phyloP scores from a whole-genome alignment of 352 stramenopile genomes.

The Phytophthora ohioensis region DNA sequence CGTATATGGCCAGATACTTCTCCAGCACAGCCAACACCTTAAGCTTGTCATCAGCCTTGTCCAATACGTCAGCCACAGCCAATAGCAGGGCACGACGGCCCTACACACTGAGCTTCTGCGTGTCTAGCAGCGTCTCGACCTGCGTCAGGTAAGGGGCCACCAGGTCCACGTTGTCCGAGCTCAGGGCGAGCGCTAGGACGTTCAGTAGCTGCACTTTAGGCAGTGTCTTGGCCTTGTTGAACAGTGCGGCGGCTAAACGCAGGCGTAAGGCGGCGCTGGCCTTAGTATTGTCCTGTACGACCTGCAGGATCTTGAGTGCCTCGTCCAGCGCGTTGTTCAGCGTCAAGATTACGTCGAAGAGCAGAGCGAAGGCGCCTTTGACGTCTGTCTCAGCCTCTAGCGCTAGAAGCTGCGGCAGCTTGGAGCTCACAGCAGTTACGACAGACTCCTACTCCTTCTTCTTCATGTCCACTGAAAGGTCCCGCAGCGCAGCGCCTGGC shows the following conservation, averaged over 20 bases:
- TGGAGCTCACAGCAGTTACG: conserved; percentile 54
- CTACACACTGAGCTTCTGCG: conserved; percentile 48
- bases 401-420: conserved; percentile 66
- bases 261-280: conserved; percentile 75
- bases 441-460: conserved; percentile 67
- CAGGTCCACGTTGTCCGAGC: conserved; percentile 67
- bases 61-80: conserved; percentile 74
- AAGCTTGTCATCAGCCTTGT: conserved; percentile 60
- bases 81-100: conserved; percentile 74
- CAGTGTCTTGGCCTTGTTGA: conserved; percentile 75
- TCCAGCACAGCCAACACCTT: conserved; percentile 76
- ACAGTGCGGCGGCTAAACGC: conserved; percentile 74
- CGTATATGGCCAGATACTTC: conserved; percentile 76
- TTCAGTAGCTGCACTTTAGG: conserved; percentile 72
- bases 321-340: conserved; percentile 47
- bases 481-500: conserved; percentile 47
- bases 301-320: conserved; percentile 55
- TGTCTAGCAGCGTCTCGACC: conserved; percentile 66
- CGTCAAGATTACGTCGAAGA: conserved; percentile 63
- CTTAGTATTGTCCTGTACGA: conserved; percentile 55
- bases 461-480: conserved; percentile 69
- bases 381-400: conserved; percentile 82
- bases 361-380: conserved; percentile 75
- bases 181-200: conserved; percentile 66
- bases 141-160: conserved; percentile 77